A percentile compares a stretch with the other conserved stretches of the same genome.
phyloP scores from a whole-genome alignment of 2,329 filamentous ascomycete species.

The Colletotrichum eremochloae region DNA sequence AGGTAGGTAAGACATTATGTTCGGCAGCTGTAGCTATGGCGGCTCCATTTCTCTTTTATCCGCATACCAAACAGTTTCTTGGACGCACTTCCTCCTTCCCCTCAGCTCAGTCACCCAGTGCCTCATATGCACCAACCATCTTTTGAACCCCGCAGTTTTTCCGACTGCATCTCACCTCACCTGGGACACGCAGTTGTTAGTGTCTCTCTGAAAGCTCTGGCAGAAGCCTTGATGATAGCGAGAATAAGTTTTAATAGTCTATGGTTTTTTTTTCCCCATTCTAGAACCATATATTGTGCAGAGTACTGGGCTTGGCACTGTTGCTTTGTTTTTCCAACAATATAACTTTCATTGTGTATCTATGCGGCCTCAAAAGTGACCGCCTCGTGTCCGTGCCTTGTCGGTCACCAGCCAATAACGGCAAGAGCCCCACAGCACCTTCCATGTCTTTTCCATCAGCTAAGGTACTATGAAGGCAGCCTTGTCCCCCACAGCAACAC shows the following conservation, averaged over 20 bases:
- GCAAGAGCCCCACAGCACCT: constrained; percentile 31
- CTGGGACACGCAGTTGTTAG: neutral
- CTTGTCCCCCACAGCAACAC: constrained; percentile 40
- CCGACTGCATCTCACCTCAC: constrained; percentile 17
- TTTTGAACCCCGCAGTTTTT: constrained; percentile 24
- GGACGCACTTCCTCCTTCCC: neutral
- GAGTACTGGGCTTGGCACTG: too few species aligned
- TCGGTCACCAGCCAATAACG: constrained; percentile 26
- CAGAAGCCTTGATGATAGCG: too few species aligned
- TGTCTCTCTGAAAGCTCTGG: neutral
- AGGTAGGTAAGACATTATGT: constrained; percentile 6
- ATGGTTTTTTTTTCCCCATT: too few species aligned
- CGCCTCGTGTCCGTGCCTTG: neutral
- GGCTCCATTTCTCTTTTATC: constrained; percentile 1
- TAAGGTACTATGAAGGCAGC: constrained; percentile 22
- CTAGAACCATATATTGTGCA: too few species aligned
- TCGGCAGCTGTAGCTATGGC: constrained; percentile 1
- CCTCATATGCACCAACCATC: constrained; percentile 8
- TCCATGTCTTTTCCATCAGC: constrained; percentile 35
- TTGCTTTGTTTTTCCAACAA: too few species aligned
- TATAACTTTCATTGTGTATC: too few species aligned
- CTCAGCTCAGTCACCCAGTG: neutral
- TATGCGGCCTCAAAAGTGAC: too few species aligned
- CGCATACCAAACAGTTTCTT: neutral
- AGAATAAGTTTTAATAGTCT: too few species aligned